Conservation (phyloP, 2,329 filamentous ascomycete species). For the Dactylellina cionopaga region DNA sequence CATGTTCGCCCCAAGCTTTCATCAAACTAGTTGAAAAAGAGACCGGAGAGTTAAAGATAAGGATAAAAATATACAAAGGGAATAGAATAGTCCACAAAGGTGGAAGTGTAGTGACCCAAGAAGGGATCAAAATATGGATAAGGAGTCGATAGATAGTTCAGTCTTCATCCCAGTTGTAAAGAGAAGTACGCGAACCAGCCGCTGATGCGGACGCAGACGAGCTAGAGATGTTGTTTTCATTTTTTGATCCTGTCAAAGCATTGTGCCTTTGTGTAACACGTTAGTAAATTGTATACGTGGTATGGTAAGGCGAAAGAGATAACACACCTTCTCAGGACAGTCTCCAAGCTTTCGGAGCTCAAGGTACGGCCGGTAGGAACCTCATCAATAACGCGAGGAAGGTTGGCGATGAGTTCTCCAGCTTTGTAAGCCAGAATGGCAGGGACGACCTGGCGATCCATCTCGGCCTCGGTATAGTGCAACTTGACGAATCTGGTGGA, state of each 20-base stretch:
- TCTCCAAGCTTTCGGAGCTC: conserved; percentile 68
- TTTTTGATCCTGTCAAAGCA: conserved; percentile 32
- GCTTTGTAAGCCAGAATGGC: conserved; percentile 88
- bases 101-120: neutral
- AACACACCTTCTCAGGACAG: conserved; percentile 67
- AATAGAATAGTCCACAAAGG: conserved; percentile 15
- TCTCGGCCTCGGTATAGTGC: conserved; percentile 90
- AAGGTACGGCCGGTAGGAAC: conserved; percentile 72
- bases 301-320: neutral
- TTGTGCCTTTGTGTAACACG: conserved; percentile 31
- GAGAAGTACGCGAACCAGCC: conserved; percentile 41
- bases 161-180: conserved; percentile 53
- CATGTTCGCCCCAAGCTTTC: conserved; percentile 16
- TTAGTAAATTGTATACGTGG: conserved; percentile 4
- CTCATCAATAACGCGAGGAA: conserved; percentile 86
- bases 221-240: conserved; percentile 35
- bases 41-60: conserved; percentile 10
- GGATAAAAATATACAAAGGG: conserved; percentile 51
- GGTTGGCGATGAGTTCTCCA: conserved; percentile 88
- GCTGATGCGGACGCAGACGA: conserved; percentile 26
- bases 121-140: neutral
- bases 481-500: conserved; percentile 88
- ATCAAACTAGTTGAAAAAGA: conserved; percentile 1
- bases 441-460: conserved; percentile 87
- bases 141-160: conserved; percentile 21